Conservation (phyloP, 371 early-diverging fungal genomes). For the Lichtheimia ornata region DNA sequence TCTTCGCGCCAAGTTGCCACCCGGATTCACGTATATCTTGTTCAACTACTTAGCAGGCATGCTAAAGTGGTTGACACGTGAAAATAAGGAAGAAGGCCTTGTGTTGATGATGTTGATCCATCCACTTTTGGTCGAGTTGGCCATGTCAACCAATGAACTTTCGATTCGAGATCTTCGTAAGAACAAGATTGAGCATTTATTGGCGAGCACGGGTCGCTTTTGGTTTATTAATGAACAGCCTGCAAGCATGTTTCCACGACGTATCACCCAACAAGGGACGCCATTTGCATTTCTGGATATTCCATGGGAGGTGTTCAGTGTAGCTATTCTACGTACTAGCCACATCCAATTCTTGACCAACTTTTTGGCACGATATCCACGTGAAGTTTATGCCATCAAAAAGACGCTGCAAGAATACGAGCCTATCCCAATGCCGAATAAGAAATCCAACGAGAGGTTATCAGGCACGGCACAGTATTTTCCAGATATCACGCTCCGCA, state of each 20-base stretch:
- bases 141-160: conserved; percentile 60
- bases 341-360: conserved; percentile 68
- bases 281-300: conserved; percentile 45
- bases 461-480: conserved; percentile 18
- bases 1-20: conserved; percentile 56
- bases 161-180: conserved; percentile 63
- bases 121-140: conserved; percentile 58
- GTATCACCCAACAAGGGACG: conserved; percentile 23
- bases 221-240: conserved; percentile 64
- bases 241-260: conserved; percentile 54
- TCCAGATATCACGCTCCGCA: conserved; percentile 29
- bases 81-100: conserved; percentile 47
- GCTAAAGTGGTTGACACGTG: conserved; percentile 60
- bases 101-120: conserved; percentile 47
- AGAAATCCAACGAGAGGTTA: background rate
- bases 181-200: conserved; percentile 62
- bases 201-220: conserved; percentile 59
- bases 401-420: conserved; percentile 52
- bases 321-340: conserved; percentile 59
- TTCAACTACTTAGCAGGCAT: conserved; percentile 71
- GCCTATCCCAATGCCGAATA: conserved; percentile 22
- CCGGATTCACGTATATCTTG: conserved; percentile 55
- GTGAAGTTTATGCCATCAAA: conserved; percentile 60
- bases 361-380: conserved; percentile 56
- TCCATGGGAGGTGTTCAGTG: conserved; percentile 55